phyloP scores from a whole-genome alignment of 1,284 basidiomycete genomes.

The Austroboletus niveus region DNA sequence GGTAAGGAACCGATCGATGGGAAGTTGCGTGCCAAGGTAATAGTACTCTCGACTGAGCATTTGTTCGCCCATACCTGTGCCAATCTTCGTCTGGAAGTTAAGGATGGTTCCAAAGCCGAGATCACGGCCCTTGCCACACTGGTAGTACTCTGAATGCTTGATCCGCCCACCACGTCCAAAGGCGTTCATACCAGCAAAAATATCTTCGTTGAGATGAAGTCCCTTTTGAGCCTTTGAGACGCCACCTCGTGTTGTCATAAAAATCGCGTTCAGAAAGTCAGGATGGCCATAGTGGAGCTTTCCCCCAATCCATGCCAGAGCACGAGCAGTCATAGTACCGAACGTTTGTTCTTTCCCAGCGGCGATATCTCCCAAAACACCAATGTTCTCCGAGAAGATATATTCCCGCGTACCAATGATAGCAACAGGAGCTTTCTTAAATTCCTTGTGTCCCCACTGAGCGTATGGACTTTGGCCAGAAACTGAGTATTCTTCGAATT shows the following conservation, averaged over 20 bases:
- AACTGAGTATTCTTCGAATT: constrained; percentile 94
- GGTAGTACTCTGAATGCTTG: constrained; percentile 99
- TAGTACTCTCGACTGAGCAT: constrained; percentile 99
- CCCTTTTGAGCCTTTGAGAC: constrained; percentile 99
- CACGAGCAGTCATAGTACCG: constrained; percentile 96
- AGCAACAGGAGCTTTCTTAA: constrained; percentile 88
- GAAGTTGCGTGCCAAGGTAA: constrained; percentile 97
- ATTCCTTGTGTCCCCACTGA: constrained; percentile 90
- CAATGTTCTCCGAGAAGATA: constrained; percentile 99
- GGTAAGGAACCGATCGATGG: constrained; percentile 97
- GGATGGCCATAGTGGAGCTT: constrained; percentile 99
- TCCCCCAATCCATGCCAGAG: constrained; percentile 95
- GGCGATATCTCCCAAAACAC: constrained; percentile 98
- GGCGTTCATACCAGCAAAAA: constrained; percentile 99
- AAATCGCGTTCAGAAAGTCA: constrained; percentile 97
- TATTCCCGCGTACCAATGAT: constrained; percentile 99
- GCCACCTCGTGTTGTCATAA: constrained; percentile 98
- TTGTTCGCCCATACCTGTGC: constrained; percentile 99
- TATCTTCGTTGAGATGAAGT: constrained; percentile 98
- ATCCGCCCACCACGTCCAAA: constrained; percentile 98
- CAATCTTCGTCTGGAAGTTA: constrained; percentile 99
- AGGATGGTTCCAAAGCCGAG: constrained; percentile 99
- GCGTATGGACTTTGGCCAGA: constrained; percentile 95
- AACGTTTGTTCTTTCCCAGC: constrained; percentile 99
- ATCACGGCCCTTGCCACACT: constrained; percentile 99